phyloP scores from a whole-genome alignment of 257 asterid genomes.

The Solanum lignicaule region DNA sequence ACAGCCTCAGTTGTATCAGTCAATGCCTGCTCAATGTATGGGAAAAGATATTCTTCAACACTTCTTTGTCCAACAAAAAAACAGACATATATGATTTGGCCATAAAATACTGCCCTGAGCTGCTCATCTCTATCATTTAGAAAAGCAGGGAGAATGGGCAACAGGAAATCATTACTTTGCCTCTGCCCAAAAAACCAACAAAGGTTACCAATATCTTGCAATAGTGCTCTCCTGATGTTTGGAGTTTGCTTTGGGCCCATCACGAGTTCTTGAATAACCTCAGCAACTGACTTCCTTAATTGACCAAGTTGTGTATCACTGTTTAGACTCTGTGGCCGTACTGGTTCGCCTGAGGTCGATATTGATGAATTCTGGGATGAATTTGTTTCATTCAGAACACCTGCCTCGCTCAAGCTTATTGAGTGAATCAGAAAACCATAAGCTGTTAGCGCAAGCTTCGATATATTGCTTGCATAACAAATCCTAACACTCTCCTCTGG shows the following conservation, averaged over 20 bases:
- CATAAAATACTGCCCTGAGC: conserved; percentile 94
- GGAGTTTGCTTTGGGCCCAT: conserved; percentile 99
- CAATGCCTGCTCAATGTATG: conserved; percentile 96
- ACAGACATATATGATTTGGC: conserved; percentile 75
- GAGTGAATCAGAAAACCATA: conserved; percentile 96
- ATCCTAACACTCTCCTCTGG: conserved; percentile 99
- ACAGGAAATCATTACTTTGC: conserved; percentile 93
- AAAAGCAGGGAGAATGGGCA: conserved; percentile 98
- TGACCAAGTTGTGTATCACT: conserved; percentile 82
- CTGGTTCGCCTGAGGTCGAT: conserved; percentile 30
- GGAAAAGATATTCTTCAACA: conserved; percentile 96
- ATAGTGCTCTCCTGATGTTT: conserved; percentile 94
- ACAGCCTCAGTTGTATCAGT: conserved; percentile 78
- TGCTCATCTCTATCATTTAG: conserved; percentile 96
- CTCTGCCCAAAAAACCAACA: conserved; percentile 99
- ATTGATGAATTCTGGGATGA: conserved; percentile 42
- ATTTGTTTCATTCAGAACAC: conserved; percentile 80
- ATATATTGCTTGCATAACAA: conserved; percentile 90
- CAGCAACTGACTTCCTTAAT: conserved; percentile 86
- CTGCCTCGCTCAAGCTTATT: conserved; percentile 92
- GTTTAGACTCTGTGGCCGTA: conserved; percentile 35
- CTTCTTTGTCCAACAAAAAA: conserved; percentile 93
- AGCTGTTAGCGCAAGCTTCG: conserved; percentile 89
- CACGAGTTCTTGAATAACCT: conserved; percentile 96
- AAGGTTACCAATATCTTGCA: conserved; percentile 91